Base-by-base conservation (phyloP, 2,329 filamentous ascomycete genomes). In the Penicillium sp. region DNA sequence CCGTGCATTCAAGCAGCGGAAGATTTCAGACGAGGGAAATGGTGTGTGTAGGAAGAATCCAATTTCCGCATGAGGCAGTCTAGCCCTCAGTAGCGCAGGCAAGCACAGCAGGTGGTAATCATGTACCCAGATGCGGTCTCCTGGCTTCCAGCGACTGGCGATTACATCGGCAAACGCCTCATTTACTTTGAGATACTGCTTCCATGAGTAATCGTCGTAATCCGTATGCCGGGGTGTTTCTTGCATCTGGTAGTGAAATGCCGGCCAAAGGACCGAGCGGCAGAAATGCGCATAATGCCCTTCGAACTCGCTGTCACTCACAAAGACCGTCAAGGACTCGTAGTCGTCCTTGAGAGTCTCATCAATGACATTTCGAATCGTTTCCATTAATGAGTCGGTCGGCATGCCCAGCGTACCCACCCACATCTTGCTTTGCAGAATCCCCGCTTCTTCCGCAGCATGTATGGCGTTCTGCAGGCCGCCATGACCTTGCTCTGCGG, bases 201-300 rank as follows among this genome's bases (percentile, higher is more conserved):
- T 87, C 92, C 93, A 98, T 0, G 93, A 97, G 78, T 97, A 93
- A 71, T 97, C 94, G 76, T 96, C 90, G 75, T 97, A 98, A 0
- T 94, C 93, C 74, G 96, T 97, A 86, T 93, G 97, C 82, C 96
- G 96, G 42, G 94, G 93, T 73, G 94, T 94, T 76, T 97, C 94
- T 2, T 94, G 94, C 68, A 97, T 96, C 76, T 97, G 93, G 78
- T 97, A 98, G 79, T 98, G 93, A 78, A 97, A 95, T 65, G 97
- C 93, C 1, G 94, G 94, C 93, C 93, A 97, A 9, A 97, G 83
- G 55, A 97, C 96, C 9, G 94, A 91, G 80, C 97, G 97, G 86
- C 93, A 97, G 77, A 94, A 97, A 79, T 97, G 93, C 15, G 89
- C 86, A 73, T 97, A 98, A 79, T 97, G 93, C 0, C 93, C 93